Evolutionary conservation across 2,329 filamentous ascomycete species (phyloP).

Genomic region (Myriosclerotinia curreyana): DNA sequence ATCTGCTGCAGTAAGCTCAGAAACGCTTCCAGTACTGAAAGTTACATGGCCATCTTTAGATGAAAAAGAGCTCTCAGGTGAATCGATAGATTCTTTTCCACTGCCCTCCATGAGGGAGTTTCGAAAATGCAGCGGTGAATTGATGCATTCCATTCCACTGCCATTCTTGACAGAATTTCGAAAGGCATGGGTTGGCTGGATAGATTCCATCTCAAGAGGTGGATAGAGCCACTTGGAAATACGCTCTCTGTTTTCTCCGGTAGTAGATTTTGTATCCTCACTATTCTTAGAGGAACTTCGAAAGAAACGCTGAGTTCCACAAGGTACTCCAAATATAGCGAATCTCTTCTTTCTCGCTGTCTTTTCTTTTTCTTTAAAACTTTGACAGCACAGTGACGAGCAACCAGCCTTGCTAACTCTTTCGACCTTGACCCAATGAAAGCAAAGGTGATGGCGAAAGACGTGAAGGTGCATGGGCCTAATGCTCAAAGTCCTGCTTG

Average conservation of each 20-base stretch:
- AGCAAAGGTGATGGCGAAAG: background rate
- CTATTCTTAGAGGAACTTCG: background rate
- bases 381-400: background rate
- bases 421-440: constrained; percentile 9
- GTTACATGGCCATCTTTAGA: background rate
- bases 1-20: no score
- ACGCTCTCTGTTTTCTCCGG: background rate
- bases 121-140: background rate
- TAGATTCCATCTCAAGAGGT: no score
- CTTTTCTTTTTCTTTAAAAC: background rate
- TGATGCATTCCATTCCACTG: background rate
- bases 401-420: background rate
- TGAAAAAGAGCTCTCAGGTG: background rate
- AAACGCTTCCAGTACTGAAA: background rate
- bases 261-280: no score
- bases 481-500: background rate
- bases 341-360: background rate
- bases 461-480: constrained; percentile 1
- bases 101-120: background rate
- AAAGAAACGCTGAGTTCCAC: background rate
- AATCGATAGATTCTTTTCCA: background rate
- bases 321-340: background rate
- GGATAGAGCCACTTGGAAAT: background rate
- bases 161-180: background rate
- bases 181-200: no score